Evolutionary conservation across 2,329 filamentous ascomycete species (phyloP), one percentile per base, ranked within the genome.

Genomic region (Penicillium vulpinum): DNA sequence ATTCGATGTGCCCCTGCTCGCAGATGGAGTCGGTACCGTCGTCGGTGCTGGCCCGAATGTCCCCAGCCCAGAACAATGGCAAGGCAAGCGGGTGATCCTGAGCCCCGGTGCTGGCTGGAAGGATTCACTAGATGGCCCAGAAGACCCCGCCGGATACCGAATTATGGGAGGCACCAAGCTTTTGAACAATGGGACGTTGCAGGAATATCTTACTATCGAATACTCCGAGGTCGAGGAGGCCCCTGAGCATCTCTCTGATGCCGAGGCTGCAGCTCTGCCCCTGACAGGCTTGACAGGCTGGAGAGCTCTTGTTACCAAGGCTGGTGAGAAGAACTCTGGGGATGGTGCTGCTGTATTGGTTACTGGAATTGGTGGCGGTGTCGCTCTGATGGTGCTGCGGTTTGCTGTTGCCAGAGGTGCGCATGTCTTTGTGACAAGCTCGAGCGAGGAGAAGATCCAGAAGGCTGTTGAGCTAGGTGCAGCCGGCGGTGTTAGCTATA

Each of bases 361-460:
- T 40, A 97, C 93, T 5, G 93, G 93, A 0, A 95, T 97, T 73
- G 93, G 93, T 0, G 93, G 93, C 35, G 93, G 93, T 41, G 93
- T 97, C 1, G 93, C 93, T 33, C 78, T 97, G 54, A 88, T 90
- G 79, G 88, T 84, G 6, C 78, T 97, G 65, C 82, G 91, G 72
- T 96, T 96, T 75, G 92, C 85, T 11, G 85, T 88, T 13, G 91
- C 85, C 10, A 77, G 85, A 62, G 90, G 91, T 36, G 85, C 88
- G 66, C 85, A 87, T 71, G 88, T 93, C n/a, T 96, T 82, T 70
- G 91, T 96, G 54, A 93, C 88, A 2, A 91, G 87, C 54, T 87
- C 90, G 9, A 87, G 85, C 61, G 75, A 85, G 62, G 86, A 83
- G 66, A 96, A 96, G 81, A 84, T 97, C 58, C 81, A 84, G 46